phyloP scores from a whole-genome alignment of 2,329 filamentous ascomycete genomes.

The Pseudocercospora macadamiae region DNA sequence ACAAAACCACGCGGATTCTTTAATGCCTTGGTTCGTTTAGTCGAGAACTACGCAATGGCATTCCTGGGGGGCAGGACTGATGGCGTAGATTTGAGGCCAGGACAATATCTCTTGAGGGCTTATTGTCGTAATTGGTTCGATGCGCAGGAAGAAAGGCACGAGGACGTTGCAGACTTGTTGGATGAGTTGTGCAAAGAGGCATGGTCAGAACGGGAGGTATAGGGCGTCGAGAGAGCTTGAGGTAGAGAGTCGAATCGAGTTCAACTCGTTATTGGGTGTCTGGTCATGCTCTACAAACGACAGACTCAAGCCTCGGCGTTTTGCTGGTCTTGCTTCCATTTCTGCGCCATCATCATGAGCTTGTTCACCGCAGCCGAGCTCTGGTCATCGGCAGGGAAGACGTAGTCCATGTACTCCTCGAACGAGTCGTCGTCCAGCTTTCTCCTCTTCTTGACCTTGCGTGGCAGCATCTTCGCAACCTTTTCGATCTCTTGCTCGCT shows the following conservation, averaged over 20 bases:
- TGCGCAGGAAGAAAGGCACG: neutral
- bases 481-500: constrained; percentile 72
- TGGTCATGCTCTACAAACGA: too few species aligned
- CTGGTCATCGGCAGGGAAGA: constrained; percentile 94
- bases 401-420: constrained; percentile 96
- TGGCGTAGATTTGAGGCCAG: neutral
- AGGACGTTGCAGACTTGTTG: neutral
- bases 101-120: neutral
- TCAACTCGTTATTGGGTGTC: too few species aligned
- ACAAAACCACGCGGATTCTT: neutral
- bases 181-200: neutral
- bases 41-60: neutral
- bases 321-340: constrained; percentile 74
- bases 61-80: neutral
- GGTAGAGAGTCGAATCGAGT: too few species aligned
- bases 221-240: neutral
- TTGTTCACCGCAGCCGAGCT: constrained; percentile 72
- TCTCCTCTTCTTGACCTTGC: constrained; percentile 87
- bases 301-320: neutral
- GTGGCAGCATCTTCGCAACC: constrained; percentile 91
- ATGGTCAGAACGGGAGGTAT: neutral
- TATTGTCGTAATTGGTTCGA: neutral
- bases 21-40: neutral
- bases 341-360: constrained; percentile 80
- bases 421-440: constrained; percentile 89